Evolutionary conservation across 2,329 filamentous ascomycete genomes (phyloP).

Genomic region (Fusarium irregulare): DNA sequence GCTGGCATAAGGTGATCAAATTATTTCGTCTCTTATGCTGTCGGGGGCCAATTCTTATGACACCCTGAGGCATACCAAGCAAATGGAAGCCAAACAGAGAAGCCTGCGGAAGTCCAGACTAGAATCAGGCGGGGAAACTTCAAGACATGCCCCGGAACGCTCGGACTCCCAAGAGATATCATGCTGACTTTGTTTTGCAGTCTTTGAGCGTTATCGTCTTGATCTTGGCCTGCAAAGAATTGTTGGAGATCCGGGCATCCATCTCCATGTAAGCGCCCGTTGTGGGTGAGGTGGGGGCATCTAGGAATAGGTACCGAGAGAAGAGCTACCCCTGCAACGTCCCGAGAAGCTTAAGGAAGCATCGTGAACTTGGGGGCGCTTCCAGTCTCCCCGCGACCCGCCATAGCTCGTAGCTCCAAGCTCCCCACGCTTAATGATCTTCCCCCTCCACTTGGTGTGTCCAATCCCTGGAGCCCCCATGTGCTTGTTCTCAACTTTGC

Average conservation of each 20-base stretch:
- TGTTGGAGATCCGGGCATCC: constrained; percentile 1
- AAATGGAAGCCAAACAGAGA: constrained; percentile 16
- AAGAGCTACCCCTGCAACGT: constrained; percentile 43
- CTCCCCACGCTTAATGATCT: constrained; percentile 42
- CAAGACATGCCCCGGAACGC: constrained; percentile 31
- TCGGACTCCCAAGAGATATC: constrained; percentile 9
- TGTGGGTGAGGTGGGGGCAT: constrained; percentile 24
- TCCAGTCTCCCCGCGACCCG: constrained; percentile 36
- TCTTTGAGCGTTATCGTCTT: neutral
- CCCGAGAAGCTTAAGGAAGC: constrained; percentile 25
- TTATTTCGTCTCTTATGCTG: no score
- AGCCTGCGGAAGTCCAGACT: constrained; percentile 35
- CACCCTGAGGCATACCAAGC: neutral
- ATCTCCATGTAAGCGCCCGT: constrained; percentile 23
- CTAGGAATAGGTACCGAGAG: constrained; percentile 39
- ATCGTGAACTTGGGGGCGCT: constrained; percentile 2
- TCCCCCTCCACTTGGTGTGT: constrained; percentile 27
- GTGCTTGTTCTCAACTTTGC: constrained; percentile 19
- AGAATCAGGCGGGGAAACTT: constrained; percentile 12
- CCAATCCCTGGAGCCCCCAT: constrained; percentile 23
- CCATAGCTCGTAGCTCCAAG: constrained; percentile 37
- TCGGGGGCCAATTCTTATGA: no score
- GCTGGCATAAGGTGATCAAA: no score
- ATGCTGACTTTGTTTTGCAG: neutral
- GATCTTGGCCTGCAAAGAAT: constrained; percentile 3